A percentile compares a stretch with the other conserved stretches of the same genome.
Evolutionary conservation across 2,329 filamentous ascomycete species (phyloP).

Genomic region (Chrysoporthe cubensis): DNA sequence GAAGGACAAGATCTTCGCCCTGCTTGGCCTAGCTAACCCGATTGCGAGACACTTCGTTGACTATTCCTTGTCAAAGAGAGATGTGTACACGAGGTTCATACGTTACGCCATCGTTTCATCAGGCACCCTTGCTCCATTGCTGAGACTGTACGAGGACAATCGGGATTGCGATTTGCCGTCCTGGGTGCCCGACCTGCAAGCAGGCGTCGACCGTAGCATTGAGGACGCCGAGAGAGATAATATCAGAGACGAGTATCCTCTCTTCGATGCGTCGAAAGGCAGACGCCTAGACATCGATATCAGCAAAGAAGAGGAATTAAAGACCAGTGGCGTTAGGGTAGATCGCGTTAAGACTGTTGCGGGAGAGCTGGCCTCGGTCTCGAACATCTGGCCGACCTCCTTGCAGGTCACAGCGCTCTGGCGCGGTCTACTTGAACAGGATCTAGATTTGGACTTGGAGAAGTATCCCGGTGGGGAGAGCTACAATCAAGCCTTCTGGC

Average conservation of each 20-base stretch:
- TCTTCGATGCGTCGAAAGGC: not conserved
- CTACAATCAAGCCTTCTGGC: not conserved
- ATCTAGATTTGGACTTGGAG: not conserved
- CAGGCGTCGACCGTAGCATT: not conserved
- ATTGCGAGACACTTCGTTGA: not conserved
- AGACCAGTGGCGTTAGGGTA: not conserved
- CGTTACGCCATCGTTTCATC: not conserved
- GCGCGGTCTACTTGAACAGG: not conserved
- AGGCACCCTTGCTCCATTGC: not conserved
- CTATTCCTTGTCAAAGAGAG: not conserved
- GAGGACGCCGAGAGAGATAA: not conserved
- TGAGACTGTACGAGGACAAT: not conserved
- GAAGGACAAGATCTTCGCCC: not conserved
- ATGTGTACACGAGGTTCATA: not conserved
- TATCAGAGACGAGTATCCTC: not conserved
- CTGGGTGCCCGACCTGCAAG: not conserved
- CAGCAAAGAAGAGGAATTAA: not conserved
- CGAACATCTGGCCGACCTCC: not conserved
- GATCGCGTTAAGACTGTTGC: not conserved
- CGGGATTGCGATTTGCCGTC: not conserved
- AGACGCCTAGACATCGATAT: not conserved
- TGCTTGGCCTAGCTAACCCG: not conserved
- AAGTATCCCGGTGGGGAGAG: not conserved
- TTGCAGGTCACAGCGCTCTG: not conserved
- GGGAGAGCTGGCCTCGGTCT: not conserved